These are phyloP conservation scores for Oryza australiensis DNA, from an alignment of 176 grass and related monocot genomes.

Conservation along the genomic window DNA sequence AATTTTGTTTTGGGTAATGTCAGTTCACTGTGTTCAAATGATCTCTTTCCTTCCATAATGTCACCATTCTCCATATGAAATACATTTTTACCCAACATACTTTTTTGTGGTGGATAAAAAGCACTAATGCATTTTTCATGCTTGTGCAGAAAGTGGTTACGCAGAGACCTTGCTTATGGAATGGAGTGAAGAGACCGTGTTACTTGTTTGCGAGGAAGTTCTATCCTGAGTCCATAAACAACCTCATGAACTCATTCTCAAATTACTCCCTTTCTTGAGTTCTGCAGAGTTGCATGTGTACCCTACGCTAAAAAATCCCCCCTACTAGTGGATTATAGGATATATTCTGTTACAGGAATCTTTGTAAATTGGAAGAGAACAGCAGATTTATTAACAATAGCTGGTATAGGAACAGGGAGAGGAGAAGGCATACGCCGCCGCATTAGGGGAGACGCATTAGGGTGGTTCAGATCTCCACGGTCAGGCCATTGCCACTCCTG, in stretches of 20 bases:
- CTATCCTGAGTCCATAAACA: slow-evolving; percentile 64
- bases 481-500: slow-evolving; percentile 18
- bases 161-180: slow-evolving; percentile 63
- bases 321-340: slow-evolving; percentile 27
- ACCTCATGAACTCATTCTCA: slow-evolving; percentile 54
- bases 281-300: neutral
- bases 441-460: slow-evolving; percentile 29
- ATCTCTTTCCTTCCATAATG: neutral
- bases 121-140: neutral
- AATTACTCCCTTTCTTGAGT: slow-evolving; percentile 60
- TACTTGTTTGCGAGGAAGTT: slow-evolving; percentile 79
- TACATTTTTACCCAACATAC: neutral
- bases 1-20: neutral
- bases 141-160: slow-evolving; percentile 57
- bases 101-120: neutral
- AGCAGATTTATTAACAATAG: slow-evolving; percentile 39
- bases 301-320: neutral
- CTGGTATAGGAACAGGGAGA: slow-evolving; percentile 28
- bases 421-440: slow-evolving; percentile 24
- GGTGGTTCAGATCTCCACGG: neutral
- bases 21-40: neutral
- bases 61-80: neutral
- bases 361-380: slow-evolving; percentile 46
- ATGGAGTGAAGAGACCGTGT: slow-evolving; percentile 62
- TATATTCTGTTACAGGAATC: slow-evolving; percentile 19